Conservation (phyloP, 352 stramenopile genomes). For the Saprolegnia parasitica region DNA sequence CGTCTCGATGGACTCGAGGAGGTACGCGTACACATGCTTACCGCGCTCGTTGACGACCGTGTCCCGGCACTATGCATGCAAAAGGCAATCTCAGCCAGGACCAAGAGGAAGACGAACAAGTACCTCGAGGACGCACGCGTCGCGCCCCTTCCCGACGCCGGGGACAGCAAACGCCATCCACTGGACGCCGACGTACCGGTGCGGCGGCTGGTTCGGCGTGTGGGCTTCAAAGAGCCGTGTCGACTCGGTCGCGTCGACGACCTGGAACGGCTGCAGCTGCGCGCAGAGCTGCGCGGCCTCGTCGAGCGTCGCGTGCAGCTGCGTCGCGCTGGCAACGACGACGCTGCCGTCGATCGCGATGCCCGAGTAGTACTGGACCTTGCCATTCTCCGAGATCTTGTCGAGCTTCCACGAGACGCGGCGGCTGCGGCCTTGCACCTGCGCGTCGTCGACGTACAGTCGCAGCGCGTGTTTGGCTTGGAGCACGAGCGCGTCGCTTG, state of each 20-base stretch:
- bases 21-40: conserved; percentile 10
- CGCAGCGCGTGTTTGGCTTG: conserved; percentile 8
- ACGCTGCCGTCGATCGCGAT: neutral
- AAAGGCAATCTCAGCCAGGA: neutral
- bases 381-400: conserved; percentile 8
- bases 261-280: conserved; percentile 12
- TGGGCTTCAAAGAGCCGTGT: conserved; percentile 8
- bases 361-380: conserved; percentile 23
- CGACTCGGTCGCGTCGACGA: conserved; percentile 19
- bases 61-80: conserved; percentile 8
- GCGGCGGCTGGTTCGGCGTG: neutral
- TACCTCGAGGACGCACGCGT: conserved; percentile 26
- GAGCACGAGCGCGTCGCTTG: neutral
- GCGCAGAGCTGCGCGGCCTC: conserved; percentile 13
- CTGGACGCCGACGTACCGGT: conserved; percentile 17
- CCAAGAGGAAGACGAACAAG: neutral
- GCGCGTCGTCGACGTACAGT: conserved; percentile 21
- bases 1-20: conserved; percentile 24
- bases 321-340: conserved; percentile 10
- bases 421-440: conserved; percentile 2
- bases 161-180: conserved; percentile 14
- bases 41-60: conserved; percentile 9
- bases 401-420: conserved; percentile 20
- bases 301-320: conserved; percentile 14
- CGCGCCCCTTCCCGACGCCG: conserved; percentile 3